Evolutionary conservation across 108 stramenopile species (phyloP), one percentile per base, ranked within the genome.

Genomic region (Cyclotella kingstonii): DNA sequence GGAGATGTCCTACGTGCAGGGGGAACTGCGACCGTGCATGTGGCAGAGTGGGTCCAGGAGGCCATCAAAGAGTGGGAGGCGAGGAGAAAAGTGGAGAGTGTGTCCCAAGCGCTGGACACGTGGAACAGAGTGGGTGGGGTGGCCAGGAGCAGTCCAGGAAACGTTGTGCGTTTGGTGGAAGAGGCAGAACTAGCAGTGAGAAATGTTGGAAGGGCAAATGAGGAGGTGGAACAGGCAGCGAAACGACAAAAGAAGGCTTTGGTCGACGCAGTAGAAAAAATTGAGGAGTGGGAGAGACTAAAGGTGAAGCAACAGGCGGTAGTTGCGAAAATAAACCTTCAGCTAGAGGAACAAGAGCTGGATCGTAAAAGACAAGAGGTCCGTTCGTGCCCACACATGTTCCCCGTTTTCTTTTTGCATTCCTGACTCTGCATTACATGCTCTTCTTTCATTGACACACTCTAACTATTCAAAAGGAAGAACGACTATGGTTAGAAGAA

Each of bases 1-100:
- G 87, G 87, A 2, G 81, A 85, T 49, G 49, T 68, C 0, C 5
- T 86, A n/a, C 71, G 87, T 25, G 51, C 64, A 10, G 62, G 78
- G n/a, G 87, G 87, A 19, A 51, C 42, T 35, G 31, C 63, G 31
- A 72, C 83, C n/a, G 73, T 72, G 80, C 57, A 65, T 57, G 70
- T 65, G 1, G 57, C 77, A 10, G 75, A 75, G 14, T 17, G 47
- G 25, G 70, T 60, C 10, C 8, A 58, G 17, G 38, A 58, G 26
- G 35, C 58, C 41, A 52, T 58, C 39, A 30, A 44, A 15, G 63
- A 64, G 30, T 50, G 27, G 19, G 17, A 58, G 35, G 66, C 47
- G 39, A 41, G 47, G 11, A 18, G 36, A 15, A 39, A 58, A 23
- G 17, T 66, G 7, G 65, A 66, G 12, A 15, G 38, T 5, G 59